Evolutionary conservation across 192 early-diverging fungal genomes (phyloP).

Genomic region (Lunasporangiospora selenospora): DNA sequence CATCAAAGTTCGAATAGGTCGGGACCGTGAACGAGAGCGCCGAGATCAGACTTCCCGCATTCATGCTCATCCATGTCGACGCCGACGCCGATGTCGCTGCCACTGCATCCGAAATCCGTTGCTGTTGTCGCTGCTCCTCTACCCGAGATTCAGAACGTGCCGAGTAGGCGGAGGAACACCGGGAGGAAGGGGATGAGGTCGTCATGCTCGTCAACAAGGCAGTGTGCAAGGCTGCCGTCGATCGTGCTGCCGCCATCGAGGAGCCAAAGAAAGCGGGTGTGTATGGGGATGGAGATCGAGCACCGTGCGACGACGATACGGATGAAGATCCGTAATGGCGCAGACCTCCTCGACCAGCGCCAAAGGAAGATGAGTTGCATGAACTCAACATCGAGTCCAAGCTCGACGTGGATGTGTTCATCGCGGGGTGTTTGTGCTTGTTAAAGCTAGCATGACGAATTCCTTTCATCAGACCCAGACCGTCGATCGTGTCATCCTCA

Average conservation of each 20-base stretch:
- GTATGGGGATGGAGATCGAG: slow-evolving; percentile 36
- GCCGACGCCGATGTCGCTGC: slow-evolving; percentile 2
- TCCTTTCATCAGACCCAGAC: neutral
- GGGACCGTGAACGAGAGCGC: slow-evolving; percentile 41
- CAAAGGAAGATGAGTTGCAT: slow-evolving; percentile 6
- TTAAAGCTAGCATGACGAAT: no score
- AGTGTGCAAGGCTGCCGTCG: slow-evolving; percentile 35
- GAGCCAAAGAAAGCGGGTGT: slow-evolving; percentile 36
- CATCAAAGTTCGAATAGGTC: slow-evolving; percentile 33
- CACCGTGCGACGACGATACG: slow-evolving; percentile 13
- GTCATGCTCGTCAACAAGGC: slow-evolving; percentile 34
- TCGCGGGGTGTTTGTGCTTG: slow-evolving; percentile 3
- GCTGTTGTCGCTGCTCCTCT: neutral
- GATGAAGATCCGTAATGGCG: slow-evolving; percentile 23
- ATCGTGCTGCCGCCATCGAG: slow-evolving; percentile 33
- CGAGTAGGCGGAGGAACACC: neutral
- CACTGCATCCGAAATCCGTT: neutral
- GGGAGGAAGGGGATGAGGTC: neutral
- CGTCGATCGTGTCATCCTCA: slow-evolving; percentile 21
- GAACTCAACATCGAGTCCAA: slow-evolving; percentile 34
- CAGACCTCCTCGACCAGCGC: neutral
- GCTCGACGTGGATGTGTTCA: slow-evolving; percentile 33
- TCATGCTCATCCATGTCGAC: slow-evolving; percentile 44
- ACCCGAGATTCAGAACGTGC: slow-evolving; percentile 8
- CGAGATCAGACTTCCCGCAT: slow-evolving; percentile 24